Conservation (phyloP, 192 early-diverging fungal species). For the Coemansia erecta region DNA sequence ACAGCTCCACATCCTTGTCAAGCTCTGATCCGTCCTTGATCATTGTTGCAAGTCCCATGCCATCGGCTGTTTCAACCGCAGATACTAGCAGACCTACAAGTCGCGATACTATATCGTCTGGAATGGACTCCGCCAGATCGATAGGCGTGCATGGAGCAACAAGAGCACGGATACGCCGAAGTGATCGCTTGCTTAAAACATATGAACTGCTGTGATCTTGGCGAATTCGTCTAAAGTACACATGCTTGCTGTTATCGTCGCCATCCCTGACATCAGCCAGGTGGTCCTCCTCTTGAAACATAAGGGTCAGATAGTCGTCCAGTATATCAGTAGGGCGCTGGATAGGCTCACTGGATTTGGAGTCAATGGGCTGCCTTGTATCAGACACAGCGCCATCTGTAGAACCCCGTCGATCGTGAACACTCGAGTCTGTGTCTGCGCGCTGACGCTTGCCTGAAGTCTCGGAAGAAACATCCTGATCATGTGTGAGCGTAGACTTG, state of each 20-base stretch:
- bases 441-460: background rate
- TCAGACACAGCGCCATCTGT: background rate
- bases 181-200: constrained; percentile 23
- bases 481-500: no score
- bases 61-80: constrained; percentile 28
- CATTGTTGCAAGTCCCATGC: constrained; percentile 26
- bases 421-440: background rate
- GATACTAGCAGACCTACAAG: constrained; percentile 26
- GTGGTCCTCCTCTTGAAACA: constrained; percentile 39
- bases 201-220: constrained; percentile 1
- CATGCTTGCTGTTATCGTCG: background rate
- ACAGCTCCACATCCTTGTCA: constrained; percentile 14
- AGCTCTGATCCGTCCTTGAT: constrained; percentile 24
- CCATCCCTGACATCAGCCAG: constrained; percentile 3
- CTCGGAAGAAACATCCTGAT: background rate
- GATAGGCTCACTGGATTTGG: background rate
- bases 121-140: constrained; percentile 13
- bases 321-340: constrained; percentile 8
- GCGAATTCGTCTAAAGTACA: constrained; percentile 12
- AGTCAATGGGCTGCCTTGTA: background rate
- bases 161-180: constrained; percentile 20
- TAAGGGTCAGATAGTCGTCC: constrained; percentile 25
- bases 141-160: constrained; percentile 17
- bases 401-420: background rate
- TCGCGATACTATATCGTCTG: constrained; percentile 17